phyloP scores from a whole-genome alignment of 2,329 filamentous ascomycete genomes.

The Ustulina deusta region DNA sequence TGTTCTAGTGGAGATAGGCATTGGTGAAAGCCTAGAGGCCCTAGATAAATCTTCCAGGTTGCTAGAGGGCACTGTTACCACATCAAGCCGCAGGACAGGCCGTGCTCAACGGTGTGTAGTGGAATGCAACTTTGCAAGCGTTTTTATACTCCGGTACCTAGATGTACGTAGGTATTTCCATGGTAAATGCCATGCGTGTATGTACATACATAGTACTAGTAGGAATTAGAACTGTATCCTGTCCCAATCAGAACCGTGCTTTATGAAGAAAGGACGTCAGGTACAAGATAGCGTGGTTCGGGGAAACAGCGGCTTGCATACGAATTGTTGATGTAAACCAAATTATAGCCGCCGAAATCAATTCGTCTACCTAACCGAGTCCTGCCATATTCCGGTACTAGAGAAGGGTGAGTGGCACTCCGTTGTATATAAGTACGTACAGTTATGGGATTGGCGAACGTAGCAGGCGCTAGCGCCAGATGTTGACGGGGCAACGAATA shows the following conservation, averaged over 20 bases:
- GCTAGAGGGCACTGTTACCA: neutral
- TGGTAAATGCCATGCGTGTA: neutral
- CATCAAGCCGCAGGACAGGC: neutral
- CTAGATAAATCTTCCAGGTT: neutral
- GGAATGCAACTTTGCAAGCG: no score
- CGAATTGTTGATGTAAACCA: no score
- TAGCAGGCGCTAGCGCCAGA: conserved; percentile 6
- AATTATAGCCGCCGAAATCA: neutral
- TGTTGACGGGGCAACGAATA: conserved; percentile 44
- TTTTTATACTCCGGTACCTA: neutral
- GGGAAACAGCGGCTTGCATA: neutral
- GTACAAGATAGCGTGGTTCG: neutral
- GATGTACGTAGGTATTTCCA: neutral
- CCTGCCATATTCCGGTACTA: neutral
- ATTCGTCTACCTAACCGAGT: neutral
- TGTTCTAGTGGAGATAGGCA: no score
- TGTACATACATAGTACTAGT: no score
- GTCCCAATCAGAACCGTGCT: neutral
- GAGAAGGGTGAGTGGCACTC: neutral
- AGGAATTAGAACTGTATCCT: neutral
- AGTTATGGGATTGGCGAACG: conserved; percentile 23
- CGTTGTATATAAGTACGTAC: no score
- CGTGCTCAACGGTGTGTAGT: neutral
- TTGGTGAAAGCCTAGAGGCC: neutral
- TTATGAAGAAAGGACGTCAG: conserved; percentile 16